phyloP scores from a whole-genome alignment of 768 basidiomycete species.

The Dioszegia hungarica region DNA sequence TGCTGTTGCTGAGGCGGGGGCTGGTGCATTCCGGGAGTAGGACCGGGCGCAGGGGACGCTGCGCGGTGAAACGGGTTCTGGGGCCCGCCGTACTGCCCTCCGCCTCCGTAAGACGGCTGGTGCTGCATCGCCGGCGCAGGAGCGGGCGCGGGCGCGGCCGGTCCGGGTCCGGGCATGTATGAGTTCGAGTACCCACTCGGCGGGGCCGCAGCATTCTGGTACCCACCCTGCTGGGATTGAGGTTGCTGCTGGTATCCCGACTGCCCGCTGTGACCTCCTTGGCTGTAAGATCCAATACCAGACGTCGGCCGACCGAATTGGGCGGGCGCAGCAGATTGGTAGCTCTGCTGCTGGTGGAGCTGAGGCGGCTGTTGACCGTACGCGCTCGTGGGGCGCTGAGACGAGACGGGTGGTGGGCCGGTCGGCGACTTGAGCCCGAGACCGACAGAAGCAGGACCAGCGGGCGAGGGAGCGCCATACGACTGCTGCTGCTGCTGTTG shows the following conservation, averaged over 20 bases:
- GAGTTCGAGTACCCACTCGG: constrained; percentile 42
- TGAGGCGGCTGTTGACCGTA: constrained; percentile 13
- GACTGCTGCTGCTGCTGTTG: not conserved
- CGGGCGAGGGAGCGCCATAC: not conserved
- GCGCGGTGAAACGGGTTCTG: constrained; percentile 16
- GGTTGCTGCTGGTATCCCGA: no score
- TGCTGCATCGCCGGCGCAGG: constrained; percentile 50
- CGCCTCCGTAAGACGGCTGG: constrained; percentile 3
- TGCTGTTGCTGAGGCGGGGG: constrained; percentile 11
- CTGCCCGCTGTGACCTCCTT: no score
- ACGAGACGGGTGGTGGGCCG: constrained; percentile 8
- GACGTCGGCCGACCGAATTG: constrained; percentile 2
- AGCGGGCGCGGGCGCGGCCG: no score
- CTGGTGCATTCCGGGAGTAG: no score
- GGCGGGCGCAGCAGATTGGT: not conserved
- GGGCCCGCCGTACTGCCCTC: constrained; percentile 1
- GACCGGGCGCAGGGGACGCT: constrained; percentile 1
- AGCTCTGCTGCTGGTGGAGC: not conserved
- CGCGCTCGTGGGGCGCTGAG: constrained; percentile 24
- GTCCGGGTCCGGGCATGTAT: no score
- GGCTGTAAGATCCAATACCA: not conserved
- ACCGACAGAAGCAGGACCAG: no score
- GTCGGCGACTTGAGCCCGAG: constrained; percentile 15
- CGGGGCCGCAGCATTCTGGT: constrained; percentile 10
- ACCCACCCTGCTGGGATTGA: constrained; percentile 5